These are phyloP conservation scores for Chaetomium cochliodes DNA, from an alignment of 495 filamentous ascomycete species.

Conservation along the genomic window DNA sequence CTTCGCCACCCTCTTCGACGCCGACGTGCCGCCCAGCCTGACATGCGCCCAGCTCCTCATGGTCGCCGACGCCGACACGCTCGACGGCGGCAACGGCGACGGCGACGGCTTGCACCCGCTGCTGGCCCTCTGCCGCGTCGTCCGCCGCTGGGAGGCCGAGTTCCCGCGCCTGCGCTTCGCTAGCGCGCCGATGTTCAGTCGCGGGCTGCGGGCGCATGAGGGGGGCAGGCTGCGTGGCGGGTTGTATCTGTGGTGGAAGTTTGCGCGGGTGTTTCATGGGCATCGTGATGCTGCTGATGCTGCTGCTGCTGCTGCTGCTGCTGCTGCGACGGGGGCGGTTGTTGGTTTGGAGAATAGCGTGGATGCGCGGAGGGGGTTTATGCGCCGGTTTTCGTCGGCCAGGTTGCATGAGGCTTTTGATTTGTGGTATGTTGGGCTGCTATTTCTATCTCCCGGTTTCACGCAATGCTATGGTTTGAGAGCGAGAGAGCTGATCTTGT, in stretches of 20 bases:
- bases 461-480: too few species aligned
- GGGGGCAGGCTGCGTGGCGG: conserved; percentile 60
- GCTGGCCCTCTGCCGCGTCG: conserved; percentile 55
- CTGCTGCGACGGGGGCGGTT: conserved; percentile 12
- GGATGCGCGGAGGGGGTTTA: conserved; percentile 34
- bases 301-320: too few species aligned
- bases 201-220: conserved; percentile 58
- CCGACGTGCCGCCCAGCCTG: conserved; percentile 9
- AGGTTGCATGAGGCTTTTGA: conserved; percentile 39
- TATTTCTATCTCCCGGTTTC: too few species aligned
- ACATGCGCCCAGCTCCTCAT: background rate
- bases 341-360: conserved; percentile 1
- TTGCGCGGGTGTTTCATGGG: conserved; percentile 40
- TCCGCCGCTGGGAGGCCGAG: conserved; percentile 62
- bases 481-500: too few species aligned
- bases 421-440: conserved; percentile 24
- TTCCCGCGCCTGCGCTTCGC: conserved; percentile 72
- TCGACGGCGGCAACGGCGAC: too few species aligned
- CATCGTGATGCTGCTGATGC: too few species aligned
- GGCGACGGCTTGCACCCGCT: background rate
- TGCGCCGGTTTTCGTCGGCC: conserved; percentile 37
- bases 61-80: too few species aligned
- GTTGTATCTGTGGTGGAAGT: conserved; percentile 69
- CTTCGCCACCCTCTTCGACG: conserved; percentile 50
- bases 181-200: conserved; percentile 57